Evolutionary conservation across 2,329 filamentous ascomycete genomes (phyloP).

Genomic region (Colletotrichum ledebouriae): DNA sequence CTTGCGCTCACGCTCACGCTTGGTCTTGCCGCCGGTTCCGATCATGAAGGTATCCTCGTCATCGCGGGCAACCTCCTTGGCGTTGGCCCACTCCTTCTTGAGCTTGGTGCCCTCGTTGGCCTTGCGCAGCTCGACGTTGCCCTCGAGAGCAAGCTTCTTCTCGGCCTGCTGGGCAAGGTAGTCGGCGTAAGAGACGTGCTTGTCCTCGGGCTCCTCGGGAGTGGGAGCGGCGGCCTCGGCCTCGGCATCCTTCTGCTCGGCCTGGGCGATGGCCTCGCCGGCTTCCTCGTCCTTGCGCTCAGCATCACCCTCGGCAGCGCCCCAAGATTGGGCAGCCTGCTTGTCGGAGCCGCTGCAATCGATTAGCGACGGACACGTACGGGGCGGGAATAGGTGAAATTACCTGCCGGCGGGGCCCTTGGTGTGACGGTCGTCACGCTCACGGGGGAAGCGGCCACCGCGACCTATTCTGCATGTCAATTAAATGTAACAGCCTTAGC

Average conservation of each 20-base stretch:
- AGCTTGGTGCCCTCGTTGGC: constrained; percentile 91
- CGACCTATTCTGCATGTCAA: constrained; percentile 57
- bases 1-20: constrained; percentile 91
- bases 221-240: constrained; percentile 68
- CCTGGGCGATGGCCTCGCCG: constrained; percentile 88
- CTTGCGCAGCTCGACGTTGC: constrained; percentile 80
- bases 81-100: constrained; percentile 93
- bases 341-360: constrained; percentile 80
- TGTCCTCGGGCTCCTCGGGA: constrained; percentile 80
- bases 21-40: constrained; percentile 79
- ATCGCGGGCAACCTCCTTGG: constrained; percentile 78
- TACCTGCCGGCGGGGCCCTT: constrained; percentile 61
- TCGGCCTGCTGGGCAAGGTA: constrained; percentile 81
- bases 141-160: constrained; percentile 81
- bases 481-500: background rate
- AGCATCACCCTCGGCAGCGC: constrained; percentile 82
- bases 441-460: constrained; percentile 65
- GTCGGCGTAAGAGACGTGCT: constrained; percentile 89
- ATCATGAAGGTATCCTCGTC: constrained; percentile 80
- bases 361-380: constrained; percentile 43
- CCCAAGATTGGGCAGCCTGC: constrained; percentile 92
- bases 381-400: constrained; percentile 29
- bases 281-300: constrained; percentile 93
- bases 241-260: constrained; percentile 81
- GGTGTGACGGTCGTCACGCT: constrained; percentile 69